These are phyloP conservation scores for Metschnikowia henanensis DNA, from an alignment of 805 yeast genomes.

Conservation along the genomic window DNA sequence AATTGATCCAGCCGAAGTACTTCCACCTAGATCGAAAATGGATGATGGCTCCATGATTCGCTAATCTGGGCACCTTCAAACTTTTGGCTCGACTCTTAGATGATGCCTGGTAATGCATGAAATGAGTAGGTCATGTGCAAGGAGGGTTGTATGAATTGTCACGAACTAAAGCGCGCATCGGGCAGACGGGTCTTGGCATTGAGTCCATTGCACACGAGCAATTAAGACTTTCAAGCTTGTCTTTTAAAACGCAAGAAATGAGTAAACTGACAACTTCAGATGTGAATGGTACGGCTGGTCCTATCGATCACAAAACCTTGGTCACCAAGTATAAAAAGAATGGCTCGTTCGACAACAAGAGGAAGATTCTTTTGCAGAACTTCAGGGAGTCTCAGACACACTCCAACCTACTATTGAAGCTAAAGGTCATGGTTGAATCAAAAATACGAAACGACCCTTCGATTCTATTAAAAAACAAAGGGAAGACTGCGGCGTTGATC, in stretches of 20 bases:
- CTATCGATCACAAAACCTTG: slow-evolving; percentile 38
- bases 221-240: background rate
- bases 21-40: slow-evolving; percentile 10
- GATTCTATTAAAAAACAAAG: slow-evolving; percentile 47
- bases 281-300: background rate
- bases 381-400: slow-evolving; percentile 44
- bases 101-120: too few species aligned
- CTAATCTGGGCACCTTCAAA: too few species aligned
- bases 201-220: too few species aligned
- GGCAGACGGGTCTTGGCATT: too few species aligned
- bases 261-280: background rate
- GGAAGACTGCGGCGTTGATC: slow-evolving; percentile 50
- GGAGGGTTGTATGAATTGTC: too few species aligned
- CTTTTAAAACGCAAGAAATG: background rate
- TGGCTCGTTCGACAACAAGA: slow-evolving; percentile 48
- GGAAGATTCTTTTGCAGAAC: slow-evolving; percentile 43
- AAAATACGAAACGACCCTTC: slow-evolving; percentile 50
- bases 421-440: slow-evolving; percentile 43
- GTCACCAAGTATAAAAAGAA: slow-evolving; percentile 45
- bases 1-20: background rate
- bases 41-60: slow-evolving; percentile 2
- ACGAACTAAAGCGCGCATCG: too few species aligned
- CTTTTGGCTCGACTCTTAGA: too few species aligned
- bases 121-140: too few species aligned
- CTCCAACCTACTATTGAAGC: slow-evolving; percentile 37